Conservation (phyloP, 2,329 filamentous ascomycete species). For the Neofusicoccum cordaticola region DNA sequence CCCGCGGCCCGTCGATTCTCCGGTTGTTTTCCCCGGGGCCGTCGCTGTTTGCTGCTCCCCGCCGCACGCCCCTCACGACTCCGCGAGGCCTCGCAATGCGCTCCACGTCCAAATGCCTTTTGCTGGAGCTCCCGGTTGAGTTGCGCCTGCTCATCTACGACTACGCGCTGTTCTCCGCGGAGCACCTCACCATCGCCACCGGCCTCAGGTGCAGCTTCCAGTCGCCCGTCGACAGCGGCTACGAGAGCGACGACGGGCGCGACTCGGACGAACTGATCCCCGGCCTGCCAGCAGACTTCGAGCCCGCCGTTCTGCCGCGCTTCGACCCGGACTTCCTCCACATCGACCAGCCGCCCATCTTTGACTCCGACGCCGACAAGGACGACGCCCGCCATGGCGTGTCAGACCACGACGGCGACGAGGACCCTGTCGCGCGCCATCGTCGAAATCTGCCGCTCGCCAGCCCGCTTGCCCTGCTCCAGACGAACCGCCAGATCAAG, state of each 20-base stretch:
- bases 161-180: conserved; percentile 35
- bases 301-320: conserved; percentile 21
- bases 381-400: not conserved
- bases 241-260: conserved; percentile 23
- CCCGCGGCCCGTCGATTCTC: not conserved
- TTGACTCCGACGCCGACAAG: not conserved
- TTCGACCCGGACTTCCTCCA: conserved; percentile 16
- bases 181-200: conserved; percentile 37
- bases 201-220: conserved; percentile 20
- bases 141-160: conserved; percentile 43
- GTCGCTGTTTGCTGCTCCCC: conserved; percentile 1
- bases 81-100: conserved; percentile 11
- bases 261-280: conserved; percentile 20
- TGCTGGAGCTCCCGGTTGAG: conserved; percentile 38
- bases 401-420: not conserved
- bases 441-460: conserved; percentile 20
- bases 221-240: conserved; percentile 29
- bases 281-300: conserved; percentile 38
- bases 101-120: not conserved
- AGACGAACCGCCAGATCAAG: conserved; percentile 34
- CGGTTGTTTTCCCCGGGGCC: not conserved
- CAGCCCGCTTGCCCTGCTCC: conserved; percentile 27
- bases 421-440: not conserved
- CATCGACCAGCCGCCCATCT: conserved; percentile 7
- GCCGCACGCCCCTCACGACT: conserved; percentile 1